phyloP scores from a whole-genome alignment of 2,329 filamentous ascomycete genomes.

The Colletotrichum eleusines region DNA sequence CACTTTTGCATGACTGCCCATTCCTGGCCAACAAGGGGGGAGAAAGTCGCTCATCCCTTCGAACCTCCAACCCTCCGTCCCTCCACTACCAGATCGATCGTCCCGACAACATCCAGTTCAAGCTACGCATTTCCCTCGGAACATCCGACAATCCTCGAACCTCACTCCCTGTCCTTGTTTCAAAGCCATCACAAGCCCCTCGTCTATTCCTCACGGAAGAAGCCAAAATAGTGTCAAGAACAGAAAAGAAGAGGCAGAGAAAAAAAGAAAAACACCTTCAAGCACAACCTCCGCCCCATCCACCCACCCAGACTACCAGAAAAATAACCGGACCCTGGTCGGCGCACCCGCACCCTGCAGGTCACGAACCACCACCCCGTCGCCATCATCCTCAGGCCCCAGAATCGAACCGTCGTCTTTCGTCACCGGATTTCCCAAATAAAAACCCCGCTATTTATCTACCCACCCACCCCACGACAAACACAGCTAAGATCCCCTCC shows the following conservation, averaged over 20 bases:
- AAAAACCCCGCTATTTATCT: constrained; percentile 37
- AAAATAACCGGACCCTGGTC: constrained; percentile 12
- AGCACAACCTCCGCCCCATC: not conserved
- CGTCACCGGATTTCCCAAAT: constrained; percentile 37
- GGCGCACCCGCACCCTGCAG: constrained; percentile 38
- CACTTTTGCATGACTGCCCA: not conserved
- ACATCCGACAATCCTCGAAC: not conserved
- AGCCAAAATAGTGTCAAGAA: not conserved
- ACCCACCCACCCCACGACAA: constrained; percentile 6
- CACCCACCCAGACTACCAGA: not conserved
- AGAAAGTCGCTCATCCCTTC: constrained; percentile 10
- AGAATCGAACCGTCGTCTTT: constrained; percentile 22
- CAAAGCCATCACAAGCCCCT: constrained; percentile 39
- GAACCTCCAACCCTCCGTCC: too few species aligned
- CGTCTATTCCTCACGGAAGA: not conserved
- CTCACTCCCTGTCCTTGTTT: constrained; percentile 26
- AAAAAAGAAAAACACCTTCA: not conserved
- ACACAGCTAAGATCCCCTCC: not conserved
- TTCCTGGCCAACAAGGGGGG: not conserved
- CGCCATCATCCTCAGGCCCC: constrained; percentile 17
- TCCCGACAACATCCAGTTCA: constrained; percentile 2
- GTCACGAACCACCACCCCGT: constrained; percentile 39
- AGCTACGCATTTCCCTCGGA: not conserved
- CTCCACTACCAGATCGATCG: not conserved
- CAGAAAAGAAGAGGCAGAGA: not conserved